Evolutionary conservation across 2,329 filamentous ascomycete species (phyloP), one percentile per base, ranked within the genome.

Genomic region (Sporothrix euskadiensis): DNA sequence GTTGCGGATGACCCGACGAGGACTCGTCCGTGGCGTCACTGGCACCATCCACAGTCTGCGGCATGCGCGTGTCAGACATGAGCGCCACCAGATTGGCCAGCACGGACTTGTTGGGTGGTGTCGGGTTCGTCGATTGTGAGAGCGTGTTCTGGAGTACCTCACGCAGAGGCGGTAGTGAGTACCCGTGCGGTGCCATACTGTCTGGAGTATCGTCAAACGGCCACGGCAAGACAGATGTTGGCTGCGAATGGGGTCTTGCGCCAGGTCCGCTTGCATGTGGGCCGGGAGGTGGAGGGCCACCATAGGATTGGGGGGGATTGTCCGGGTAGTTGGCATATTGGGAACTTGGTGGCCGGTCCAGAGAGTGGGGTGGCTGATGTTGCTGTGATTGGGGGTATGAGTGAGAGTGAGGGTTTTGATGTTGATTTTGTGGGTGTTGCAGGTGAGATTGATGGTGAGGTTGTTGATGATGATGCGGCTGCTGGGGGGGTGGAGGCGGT

Each of bases 51-150:
- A 35, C 41, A 10, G 22, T 30, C 3, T 39, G 41, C 0, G 77
- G 77, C 4, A 78, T 63, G 4, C 71, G 75, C 7, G 75, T 74
- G n/a, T 78, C 76, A 3, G 77, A 79, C n/a, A 80, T 69, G 22
- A 79, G 75, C 6, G 76, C 59, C 1, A 78, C 69, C 0, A 79
- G 73, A n/a, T 74, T 75, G 35, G 77, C 73, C 9, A 79, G 35
- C 7, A 71, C 49, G 6, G 73, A 66, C 39, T 41, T 57, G 57
- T 71, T 54, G 26, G 66, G 44, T 8, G 69, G 63, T 10, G 41
- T 49, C 3, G 69, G 30, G 12, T 75, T 63, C 14, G 49, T 54
- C 1, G 71, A 72, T 19, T 68, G 73, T 6, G 72, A 19, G 2
- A 74, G 32, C 12, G 65, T 72, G 22, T 39, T 75, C 14, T 77